phyloP scores from a whole-genome alignment of 257 asterid genomes.

The Cinchona pubescens region DNA sequence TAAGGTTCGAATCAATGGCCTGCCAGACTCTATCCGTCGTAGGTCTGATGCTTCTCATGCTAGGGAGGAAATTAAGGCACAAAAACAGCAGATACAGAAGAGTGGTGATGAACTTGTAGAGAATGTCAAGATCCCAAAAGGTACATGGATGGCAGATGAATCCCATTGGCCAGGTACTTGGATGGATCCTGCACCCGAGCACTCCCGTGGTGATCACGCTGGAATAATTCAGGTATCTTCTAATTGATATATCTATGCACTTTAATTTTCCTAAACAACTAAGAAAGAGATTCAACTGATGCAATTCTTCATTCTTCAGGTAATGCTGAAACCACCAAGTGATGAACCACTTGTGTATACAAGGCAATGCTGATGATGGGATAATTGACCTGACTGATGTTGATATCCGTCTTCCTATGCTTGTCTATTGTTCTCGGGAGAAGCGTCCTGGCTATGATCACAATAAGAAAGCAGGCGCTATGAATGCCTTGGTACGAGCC shows the following conservation, averaged over 20 bases:
- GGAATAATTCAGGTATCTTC: constrained; percentile 75
- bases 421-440: constrained; percentile 84
- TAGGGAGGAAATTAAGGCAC: constrained; percentile 78
- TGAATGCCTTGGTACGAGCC: constrained; percentile 88
- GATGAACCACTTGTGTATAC: constrained; percentile 45
- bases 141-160: constrained; percentile 97
- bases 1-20: constrained; percentile 79
- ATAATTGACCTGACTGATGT: constrained; percentile 61
- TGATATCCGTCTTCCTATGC: constrained; percentile 83
- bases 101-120: constrained; percentile 59
- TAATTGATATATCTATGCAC: too few species aligned
- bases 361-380: constrained; percentile 43
- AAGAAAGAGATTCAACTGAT: too few species aligned
- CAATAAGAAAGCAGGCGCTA: constrained; percentile 93
- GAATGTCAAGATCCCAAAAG: constrained; percentile 70
- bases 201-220: constrained; percentile 84
- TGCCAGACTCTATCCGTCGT: constrained; percentile 83
- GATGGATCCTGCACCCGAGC: constrained; percentile 59
- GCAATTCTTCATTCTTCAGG: constrained; percentile 39
- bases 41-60: constrained; percentile 89
- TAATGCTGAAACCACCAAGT: constrained; percentile 91
- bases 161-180: constrained; percentile 95
- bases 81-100: constrained; percentile 66
- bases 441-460: constrained; percentile 90
- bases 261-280: too few species aligned